phyloP scores from a whole-genome alignment of 2,329 filamentous ascomycete genomes.

The Fusarium subtropicale region DNA sequence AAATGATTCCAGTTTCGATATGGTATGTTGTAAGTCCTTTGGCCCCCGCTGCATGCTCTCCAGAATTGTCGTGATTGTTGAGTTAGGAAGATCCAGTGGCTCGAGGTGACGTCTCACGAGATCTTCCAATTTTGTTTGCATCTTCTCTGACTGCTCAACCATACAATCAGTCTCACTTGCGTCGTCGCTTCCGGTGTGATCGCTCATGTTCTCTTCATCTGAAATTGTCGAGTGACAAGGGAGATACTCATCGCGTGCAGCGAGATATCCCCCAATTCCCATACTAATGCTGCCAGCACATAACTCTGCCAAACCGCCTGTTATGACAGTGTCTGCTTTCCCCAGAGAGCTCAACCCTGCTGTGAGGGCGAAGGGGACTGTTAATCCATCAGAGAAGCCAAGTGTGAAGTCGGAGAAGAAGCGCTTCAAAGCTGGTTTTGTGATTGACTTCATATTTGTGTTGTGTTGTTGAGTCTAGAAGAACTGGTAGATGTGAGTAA shows the following conservation, averaged over 20 bases:
- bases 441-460: conserved; percentile 32
- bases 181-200: conserved; percentile 9
- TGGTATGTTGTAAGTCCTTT: conserved; percentile 48
- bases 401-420: conserved; percentile 75
- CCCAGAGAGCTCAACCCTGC: conserved; percentile 74
- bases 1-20: conserved; percentile 35
- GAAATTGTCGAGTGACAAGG: not conserved
- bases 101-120: conserved; percentile 51
- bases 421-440: conserved; percentile 49
- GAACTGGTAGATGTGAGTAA: not conserved
- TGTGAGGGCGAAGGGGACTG: conserved; percentile 79
- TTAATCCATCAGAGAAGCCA: conserved; percentile 79
- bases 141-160: conserved; percentile 19
- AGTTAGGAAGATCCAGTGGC: conserved; percentile 47
- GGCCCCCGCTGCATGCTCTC: conserved; percentile 41
- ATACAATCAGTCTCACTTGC: conserved; percentile 15
- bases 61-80: conserved; percentile 44
- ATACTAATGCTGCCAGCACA: conserved; percentile 79
- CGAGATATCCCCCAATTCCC: conserved; percentile 77
- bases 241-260: conserved; percentile 58
- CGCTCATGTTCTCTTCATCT: conserved; percentile 38
- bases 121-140: conserved; percentile 23
- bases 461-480: rapidly evolving
- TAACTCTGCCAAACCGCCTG: conserved; percentile 76
- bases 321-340: conserved; percentile 71